Evolutionary conservation across 768 basidiomycete species (phyloP).

Genomic region (Naganishia onofrii): DNA sequence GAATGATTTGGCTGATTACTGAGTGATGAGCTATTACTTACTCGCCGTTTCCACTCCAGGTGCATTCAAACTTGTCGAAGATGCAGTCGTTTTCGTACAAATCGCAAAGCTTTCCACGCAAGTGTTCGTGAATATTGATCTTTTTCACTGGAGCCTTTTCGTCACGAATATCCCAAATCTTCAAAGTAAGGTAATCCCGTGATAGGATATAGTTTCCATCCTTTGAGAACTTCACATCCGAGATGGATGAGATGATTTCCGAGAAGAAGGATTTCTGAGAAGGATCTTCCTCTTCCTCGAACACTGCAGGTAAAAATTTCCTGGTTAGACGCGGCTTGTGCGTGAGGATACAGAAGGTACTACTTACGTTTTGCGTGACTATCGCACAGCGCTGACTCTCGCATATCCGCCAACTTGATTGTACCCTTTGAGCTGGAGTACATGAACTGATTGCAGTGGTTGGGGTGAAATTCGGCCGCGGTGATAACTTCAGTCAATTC

Average conservation of each 20-base stretch:
- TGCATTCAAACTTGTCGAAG: conserved; percentile 99
- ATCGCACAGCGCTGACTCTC: conserved; percentile 94
- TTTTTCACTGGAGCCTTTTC: conserved; percentile 93
- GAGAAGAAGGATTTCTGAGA: conserved; percentile 97
- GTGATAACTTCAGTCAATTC: conserved; percentile 99
- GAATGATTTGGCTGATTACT: neutral
- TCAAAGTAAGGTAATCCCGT: conserved; percentile 93
- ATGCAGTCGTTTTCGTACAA: conserved; percentile 99
- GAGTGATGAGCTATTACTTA: conserved; percentile 47
- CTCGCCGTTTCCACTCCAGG: conserved; percentile 95
- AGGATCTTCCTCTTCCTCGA: conserved; percentile 98
- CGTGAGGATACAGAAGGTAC: conserved; percentile 29
- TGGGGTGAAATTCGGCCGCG: conserved; percentile 97
- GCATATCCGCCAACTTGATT: conserved; percentile 99
- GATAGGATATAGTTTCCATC: conserved; percentile 96
- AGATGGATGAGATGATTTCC: conserved; percentile 98
- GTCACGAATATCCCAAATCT: conserved; percentile 99
- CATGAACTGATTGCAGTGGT: conserved; percentile 98
- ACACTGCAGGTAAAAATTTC: conserved; percentile 60
- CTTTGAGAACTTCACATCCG: conserved; percentile 97
- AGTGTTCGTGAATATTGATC: conserved; percentile 96
- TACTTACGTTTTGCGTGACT: conserved; percentile 87
- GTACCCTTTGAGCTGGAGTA: conserved; percentile 99
- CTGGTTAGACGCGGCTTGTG: conserved; percentile 1
- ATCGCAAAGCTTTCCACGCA: conserved; percentile 95